Evolutionary conservation across 805 yeast species (phyloP).

Genomic region (Spathaspora arborariae): DNA sequence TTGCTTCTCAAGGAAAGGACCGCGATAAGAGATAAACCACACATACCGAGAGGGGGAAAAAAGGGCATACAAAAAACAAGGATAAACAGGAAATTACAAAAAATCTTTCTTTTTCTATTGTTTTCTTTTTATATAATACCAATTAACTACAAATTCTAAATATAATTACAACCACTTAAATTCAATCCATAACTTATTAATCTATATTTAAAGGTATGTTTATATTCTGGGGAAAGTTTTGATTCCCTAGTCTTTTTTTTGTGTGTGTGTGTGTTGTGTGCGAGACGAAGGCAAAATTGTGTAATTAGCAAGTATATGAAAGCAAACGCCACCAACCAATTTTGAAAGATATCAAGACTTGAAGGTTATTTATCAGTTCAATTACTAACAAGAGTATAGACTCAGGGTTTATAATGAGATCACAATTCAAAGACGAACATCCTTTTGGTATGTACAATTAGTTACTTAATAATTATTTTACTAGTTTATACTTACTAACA

Average conservation of each 20-base stretch:
- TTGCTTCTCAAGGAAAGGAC: background rate
- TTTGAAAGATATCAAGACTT: background rate
- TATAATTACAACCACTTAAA: background rate
- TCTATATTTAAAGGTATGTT: background rate
- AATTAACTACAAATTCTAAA: background rate
- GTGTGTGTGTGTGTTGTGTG: too few relatives aligned
- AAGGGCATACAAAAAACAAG: background rate
- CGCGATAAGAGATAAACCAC: slow-evolving; percentile 1
- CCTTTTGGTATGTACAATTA: slow-evolving; percentile 68
- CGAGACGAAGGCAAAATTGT: background rate
- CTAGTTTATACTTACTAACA: slow-evolving; percentile 3
- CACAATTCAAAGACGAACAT: slow-evolving; percentile 92
- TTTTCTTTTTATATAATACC: background rate
- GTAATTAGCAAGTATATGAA: background rate
- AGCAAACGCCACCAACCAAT: background rate
- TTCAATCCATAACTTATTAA: background rate
- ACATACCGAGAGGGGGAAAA: background rate
- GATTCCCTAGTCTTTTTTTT: background rate
- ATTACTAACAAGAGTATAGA: background rate
- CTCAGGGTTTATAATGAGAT: slow-evolving; percentile 55
- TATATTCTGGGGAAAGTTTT: background rate
- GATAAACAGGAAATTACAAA: background rate
- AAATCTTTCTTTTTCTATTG: background rate
- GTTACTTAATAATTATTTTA: background rate
- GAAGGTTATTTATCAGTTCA: background rate